These are phyloP conservation scores for Neofusicoccum umdonicola DNA, from an alignment of 2,329 filamentous ascomycete genomes.

Conservation along the genomic window DNA sequence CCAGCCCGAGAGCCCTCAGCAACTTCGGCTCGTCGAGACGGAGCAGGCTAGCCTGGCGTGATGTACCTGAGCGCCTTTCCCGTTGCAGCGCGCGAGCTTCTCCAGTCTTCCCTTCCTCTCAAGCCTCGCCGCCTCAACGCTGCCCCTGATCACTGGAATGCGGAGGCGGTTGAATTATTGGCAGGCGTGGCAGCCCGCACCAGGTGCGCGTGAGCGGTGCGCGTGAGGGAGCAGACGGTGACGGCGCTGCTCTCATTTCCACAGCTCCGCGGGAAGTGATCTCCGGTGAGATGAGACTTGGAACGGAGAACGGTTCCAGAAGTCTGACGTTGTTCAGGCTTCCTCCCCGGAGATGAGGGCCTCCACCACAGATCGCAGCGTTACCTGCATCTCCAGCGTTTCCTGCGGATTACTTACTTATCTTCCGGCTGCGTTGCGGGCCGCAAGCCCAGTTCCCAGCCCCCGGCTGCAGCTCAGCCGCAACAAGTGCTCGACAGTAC, in stretches of 20 bases:
- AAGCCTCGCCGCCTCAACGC: background rate
- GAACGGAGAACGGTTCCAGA: background rate
- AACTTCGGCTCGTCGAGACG: background rate
- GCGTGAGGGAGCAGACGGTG: background rate
- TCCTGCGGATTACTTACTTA: background rate
- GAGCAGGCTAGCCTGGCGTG: slow-evolving; percentile 5
- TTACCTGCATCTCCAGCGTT: background rate
- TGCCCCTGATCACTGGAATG: background rate
- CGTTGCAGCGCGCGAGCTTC: background rate
- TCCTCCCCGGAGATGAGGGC: background rate
- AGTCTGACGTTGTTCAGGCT: background rate
- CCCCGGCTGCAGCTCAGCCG: background rate
- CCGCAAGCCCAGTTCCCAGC: background rate
- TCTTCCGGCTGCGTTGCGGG: background rate
- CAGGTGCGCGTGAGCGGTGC: background rate
- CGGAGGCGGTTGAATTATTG: background rate
- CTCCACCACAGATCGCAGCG: background rate
- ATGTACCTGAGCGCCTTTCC: slow-evolving; percentile 12
- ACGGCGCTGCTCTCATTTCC: background rate
- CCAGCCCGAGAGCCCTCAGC: slow-evolving; percentile 8
- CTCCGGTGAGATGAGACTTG: background rate
- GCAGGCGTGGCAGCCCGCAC: background rate
- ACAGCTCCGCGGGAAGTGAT: background rate
- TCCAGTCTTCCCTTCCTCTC: background rate
- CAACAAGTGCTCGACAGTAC: background rate